Percentiles rank a stretch among this genome's conserved stretches.
phyloP scores from a whole-genome alignment of 2,329 filamentous ascomycete genomes.

The Parastagonospora nodorum region DNA sequence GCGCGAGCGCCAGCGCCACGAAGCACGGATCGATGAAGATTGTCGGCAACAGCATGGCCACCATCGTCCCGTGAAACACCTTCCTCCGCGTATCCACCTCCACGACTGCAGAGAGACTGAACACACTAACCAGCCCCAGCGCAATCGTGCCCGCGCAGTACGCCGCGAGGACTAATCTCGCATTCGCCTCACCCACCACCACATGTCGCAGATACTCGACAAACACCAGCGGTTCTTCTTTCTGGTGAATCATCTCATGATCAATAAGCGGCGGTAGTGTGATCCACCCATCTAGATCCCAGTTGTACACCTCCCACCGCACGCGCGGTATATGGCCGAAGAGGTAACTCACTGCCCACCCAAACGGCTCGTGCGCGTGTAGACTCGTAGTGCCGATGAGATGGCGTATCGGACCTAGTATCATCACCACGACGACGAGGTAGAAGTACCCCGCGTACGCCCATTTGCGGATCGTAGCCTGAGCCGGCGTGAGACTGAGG shows the following conservation, averaged over 20 bases:
- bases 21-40: slow-evolving; percentile 87
- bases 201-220: slow-evolving; percentile 68
- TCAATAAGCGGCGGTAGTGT: slow-evolving; percentile 62
- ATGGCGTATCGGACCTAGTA: slow-evolving; percentile 72
- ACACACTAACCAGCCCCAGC: slow-evolving; percentile 74
- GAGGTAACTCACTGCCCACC: slow-evolving; percentile 90
- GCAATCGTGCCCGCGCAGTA: slow-evolving; percentile 76
- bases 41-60: slow-evolving; percentile 88
- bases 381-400: slow-evolving; percentile 73
- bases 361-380: slow-evolving; percentile 76
- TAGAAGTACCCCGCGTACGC: slow-evolving; percentile 83
- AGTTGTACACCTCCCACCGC: slow-evolving; percentile 70
- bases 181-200: slow-evolving; percentile 75
- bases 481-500: slow-evolving; percentile 76
- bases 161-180: slow-evolving; percentile 73
- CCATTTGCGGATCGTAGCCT: slow-evolving; percentile 81
- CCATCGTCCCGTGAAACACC: slow-evolving; percentile 98
- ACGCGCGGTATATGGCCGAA: slow-evolving; percentile 78
- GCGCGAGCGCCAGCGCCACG: slow-evolving; percentile 75
- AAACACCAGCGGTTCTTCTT: slow-evolving; percentile 30
- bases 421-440: slow-evolving; percentile 64
- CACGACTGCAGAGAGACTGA: slow-evolving; percentile 74
- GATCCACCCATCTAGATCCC: slow-evolving; percentile 76
- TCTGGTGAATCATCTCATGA: slow-evolving; percentile 14
- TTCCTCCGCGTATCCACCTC: slow-evolving; percentile 96